These are phyloP conservation scores for Didymella lethalis DNA, from an alignment of 2,329 filamentous ascomycete species.

Conservation along the genomic window DNA sequence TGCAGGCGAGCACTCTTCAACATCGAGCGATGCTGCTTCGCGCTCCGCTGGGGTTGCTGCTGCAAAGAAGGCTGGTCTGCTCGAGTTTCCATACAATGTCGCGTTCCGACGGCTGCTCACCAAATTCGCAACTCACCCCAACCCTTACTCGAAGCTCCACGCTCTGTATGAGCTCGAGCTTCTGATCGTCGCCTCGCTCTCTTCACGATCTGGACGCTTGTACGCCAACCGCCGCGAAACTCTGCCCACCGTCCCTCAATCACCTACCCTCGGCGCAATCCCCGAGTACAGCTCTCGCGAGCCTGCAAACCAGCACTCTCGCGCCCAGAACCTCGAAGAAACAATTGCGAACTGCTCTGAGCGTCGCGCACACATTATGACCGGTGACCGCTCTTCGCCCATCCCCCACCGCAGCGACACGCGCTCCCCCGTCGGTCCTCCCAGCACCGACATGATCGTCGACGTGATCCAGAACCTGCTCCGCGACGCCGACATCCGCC, in stretches of 20 bases:
- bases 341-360: slow-evolving; percentile 75
- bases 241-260: slow-evolving; percentile 54
- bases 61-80: slow-evolving; percentile 54
- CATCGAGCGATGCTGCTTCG: slow-evolving; percentile 56
- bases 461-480: slow-evolving; percentile 56
- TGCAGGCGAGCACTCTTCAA: slow-evolving; percentile 56
- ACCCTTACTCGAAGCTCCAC: slow-evolving; percentile 84
- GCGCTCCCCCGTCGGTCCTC: slow-evolving; percentile 49
- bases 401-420: slow-evolving; percentile 43
- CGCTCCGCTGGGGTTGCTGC: slow-evolving; percentile 52
- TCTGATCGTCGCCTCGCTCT: slow-evolving; percentile 78
- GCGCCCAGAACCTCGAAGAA: slow-evolving; percentile 65
- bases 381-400: slow-evolving; percentile 51
- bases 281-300: slow-evolving; percentile 56
- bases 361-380: slow-evolving; percentile 67
- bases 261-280: slow-evolving; percentile 55
- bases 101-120: slow-evolving; percentile 81
- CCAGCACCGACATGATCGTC: slow-evolving; percentile 55
- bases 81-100: slow-evolving; percentile 79
- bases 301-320: slow-evolving; percentile 52
- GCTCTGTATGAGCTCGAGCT: slow-evolving; percentile 83
- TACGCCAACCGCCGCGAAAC: slow-evolving; percentile 52
- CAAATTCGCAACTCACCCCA: slow-evolving; percentile 88
- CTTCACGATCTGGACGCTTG: slow-evolving; percentile 61
- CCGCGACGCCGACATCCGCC: slow-evolving; percentile 55